Conservation (phyloP, 1,284 basidiomycete genomes). For the Schizophyllum commune region DNA sequence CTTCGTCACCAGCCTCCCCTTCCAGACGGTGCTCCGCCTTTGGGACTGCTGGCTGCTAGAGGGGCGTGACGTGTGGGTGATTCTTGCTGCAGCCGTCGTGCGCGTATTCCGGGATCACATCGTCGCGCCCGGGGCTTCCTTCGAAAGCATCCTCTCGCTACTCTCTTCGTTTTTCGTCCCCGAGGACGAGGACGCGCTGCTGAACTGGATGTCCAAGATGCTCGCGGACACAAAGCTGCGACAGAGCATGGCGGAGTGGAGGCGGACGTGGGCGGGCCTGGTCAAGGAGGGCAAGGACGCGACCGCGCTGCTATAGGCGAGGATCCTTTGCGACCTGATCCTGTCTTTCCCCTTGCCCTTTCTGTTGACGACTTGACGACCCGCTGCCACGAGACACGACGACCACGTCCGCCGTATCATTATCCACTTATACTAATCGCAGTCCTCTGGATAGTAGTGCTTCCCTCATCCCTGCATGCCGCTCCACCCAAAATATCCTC, state of each 20-base stretch:
- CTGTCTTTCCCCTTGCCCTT: too few species aligned
- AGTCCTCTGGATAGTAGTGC: neutral
- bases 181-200: constrained; percentile 75
- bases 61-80: constrained; percentile 83
- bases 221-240: constrained; percentile 66
- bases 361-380: neutral
- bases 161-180: constrained; percentile 90
- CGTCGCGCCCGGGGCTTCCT: constrained; percentile 68
- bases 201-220: constrained; percentile 75
- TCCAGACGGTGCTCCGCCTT: constrained; percentile 87
- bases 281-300: constrained; percentile 61
- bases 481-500: neutral
- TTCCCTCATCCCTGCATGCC: neutral
- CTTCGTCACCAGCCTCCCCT: constrained; percentile 93
- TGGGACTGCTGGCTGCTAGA: constrained; percentile 94
- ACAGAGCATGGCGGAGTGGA: constrained; percentile 63
- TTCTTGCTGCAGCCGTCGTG: constrained; percentile 80
- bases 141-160: constrained; percentile 85
- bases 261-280: constrained; percentile 63
- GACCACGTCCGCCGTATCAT: neutral
- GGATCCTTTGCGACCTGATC: neutral
- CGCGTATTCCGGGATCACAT: constrained; percentile 86
- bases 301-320: constrained; percentile 49
- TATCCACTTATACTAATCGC: neutral
- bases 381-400: neutral